These are phyloP conservation scores for Salvia miltiorrhiza DNA, from an alignment of 257 asterid species.

Conservation along the genomic window DNA sequence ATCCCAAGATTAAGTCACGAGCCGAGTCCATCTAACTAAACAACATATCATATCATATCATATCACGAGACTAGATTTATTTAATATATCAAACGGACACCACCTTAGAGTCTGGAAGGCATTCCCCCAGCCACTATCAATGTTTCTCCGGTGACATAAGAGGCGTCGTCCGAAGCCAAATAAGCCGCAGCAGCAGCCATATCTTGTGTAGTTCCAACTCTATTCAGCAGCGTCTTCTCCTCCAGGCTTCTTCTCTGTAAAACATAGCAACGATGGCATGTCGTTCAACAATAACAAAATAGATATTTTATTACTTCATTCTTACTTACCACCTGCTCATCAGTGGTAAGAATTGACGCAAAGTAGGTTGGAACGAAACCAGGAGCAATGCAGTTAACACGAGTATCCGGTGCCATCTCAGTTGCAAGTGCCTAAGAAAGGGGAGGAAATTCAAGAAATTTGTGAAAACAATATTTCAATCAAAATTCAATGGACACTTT, in stretches of 20 bases:
- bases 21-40: no score
- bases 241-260: conserved; percentile 57
- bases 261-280: conserved; percentile 5
- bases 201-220: conserved; percentile 78
- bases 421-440: conserved; percentile 71
- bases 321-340: conserved; percentile 61
- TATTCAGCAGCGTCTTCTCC: conserved; percentile 59
- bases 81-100: no score
- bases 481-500: no score
- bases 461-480: no score
- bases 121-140: conserved; percentile 82
- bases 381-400: conserved; percentile 92
- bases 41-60: no score
- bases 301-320: no score
- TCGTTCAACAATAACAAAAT: no score
- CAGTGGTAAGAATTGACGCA: conserved; percentile 46
- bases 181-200: conserved; percentile 90
- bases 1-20: no score
- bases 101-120: conserved; percentile 79
- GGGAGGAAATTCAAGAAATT: neutral
- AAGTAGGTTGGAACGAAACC: conserved; percentile 92
- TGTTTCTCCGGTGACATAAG: conserved; percentile 79
- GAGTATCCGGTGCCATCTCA: conserved; percentile 89
- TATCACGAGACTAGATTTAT: no score
- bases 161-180: conserved; percentile 88